Conservation (phyloP, 208 protist genomes). For the Acanthamoeba royreba region DNA sequence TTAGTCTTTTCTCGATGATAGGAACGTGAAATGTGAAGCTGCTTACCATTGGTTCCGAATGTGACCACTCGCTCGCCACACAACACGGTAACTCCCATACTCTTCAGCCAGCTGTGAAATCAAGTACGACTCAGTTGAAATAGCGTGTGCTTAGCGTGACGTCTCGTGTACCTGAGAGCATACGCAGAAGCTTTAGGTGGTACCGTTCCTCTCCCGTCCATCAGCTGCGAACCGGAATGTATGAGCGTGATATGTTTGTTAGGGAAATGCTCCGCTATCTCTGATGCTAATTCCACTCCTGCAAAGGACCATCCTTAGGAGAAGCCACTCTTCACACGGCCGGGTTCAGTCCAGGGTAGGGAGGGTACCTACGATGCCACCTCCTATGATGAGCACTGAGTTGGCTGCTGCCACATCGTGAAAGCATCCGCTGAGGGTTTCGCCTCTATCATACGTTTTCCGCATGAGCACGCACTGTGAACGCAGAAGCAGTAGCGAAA, state of each 20-base stretch:
- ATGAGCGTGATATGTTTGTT: conserved; percentile 56
- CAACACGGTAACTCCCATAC: conserved; percentile 38
- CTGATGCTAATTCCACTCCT: conserved; percentile 67
- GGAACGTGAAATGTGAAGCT: neutral
- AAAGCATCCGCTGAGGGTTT: neutral
- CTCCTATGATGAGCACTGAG: neutral
- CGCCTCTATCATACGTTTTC: neutral
- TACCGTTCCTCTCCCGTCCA: conserved; percentile 12
- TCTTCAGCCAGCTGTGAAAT: neutral
- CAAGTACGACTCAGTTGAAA: neutral
- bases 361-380: neutral
- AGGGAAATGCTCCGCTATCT: conserved; percentile 57
- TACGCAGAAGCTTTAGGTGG: neutral
- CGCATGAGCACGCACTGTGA: neutral
- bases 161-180: neutral
- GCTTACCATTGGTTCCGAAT: neutral
- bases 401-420: neutral
- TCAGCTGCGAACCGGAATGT: conserved; percentile 53
- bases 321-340: no score
- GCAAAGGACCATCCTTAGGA: no score
- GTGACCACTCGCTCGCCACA: conserved; percentile 54
- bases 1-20: neutral
- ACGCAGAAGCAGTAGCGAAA: neutral
- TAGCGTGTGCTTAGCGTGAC: neutral
- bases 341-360: no score